phyloP scores from a whole-genome alignment of 768 basidiomycete species.

The Rubroboletus satanas region DNA sequence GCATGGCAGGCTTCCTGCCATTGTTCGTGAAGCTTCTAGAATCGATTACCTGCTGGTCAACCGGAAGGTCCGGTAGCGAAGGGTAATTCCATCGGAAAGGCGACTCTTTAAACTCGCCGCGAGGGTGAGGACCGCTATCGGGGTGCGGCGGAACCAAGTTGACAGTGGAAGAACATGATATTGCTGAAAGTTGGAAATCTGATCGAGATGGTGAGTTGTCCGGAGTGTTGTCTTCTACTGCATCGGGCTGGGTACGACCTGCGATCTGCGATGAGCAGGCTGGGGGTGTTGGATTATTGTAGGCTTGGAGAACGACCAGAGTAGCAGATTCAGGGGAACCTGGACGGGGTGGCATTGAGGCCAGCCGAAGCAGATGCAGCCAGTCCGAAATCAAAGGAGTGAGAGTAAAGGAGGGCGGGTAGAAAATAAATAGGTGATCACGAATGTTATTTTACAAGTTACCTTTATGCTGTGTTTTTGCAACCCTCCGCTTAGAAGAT shows the following conservation, averaged over 20 bases:
- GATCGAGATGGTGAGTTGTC: conserved; percentile 16
- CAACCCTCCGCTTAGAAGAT: conserved; percentile 15
- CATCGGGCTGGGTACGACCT: not conserved
- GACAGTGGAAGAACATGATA: conserved; percentile 22
- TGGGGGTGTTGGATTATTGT: conserved; percentile 11
- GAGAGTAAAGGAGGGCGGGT: conserved; percentile 10
- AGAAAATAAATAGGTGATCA: conserved; percentile 15
- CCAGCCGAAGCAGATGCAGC: not conserved
- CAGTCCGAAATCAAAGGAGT: conserved; percentile 6
- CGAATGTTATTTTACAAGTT: not conserved
- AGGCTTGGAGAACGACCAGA: conserved; percentile 26
- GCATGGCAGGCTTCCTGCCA: conserved; percentile 10
- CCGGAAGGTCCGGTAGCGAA: conserved; percentile 18
- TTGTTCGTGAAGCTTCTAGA: not conserved
- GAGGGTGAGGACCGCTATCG: conserved; percentile 2
- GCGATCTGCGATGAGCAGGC: not conserved
- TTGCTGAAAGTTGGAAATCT: conserved; percentile 22
- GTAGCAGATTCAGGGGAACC: conserved; percentile 29
- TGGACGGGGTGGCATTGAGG: conserved; percentile 13
- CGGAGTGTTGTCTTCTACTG: conserved; percentile 4
- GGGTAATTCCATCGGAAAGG: conserved; percentile 33
- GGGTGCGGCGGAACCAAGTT: conserved; percentile 23
- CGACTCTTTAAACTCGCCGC: conserved; percentile 25
- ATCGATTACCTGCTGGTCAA: conserved; percentile 1
- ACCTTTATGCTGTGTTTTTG: not conserved